phyloP scores from a whole-genome alignment of 2,329 filamentous ascomycete genomes.

The Zasmidium cellare region DNA sequence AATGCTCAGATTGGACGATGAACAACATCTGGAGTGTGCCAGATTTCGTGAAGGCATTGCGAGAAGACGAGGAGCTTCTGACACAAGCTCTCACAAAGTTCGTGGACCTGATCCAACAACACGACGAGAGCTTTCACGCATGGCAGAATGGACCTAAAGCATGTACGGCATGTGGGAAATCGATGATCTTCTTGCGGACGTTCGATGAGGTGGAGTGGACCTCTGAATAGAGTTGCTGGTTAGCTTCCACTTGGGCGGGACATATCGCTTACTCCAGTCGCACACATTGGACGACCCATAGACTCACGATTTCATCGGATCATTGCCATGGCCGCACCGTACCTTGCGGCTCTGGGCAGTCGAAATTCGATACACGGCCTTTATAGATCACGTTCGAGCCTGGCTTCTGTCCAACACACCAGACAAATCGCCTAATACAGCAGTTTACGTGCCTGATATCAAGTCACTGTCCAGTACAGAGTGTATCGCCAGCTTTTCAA shows the following conservation, averaged over 20 bases:
- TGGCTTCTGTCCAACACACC: no score
- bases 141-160: constrained; percentile 10
- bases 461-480: no score
- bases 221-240: neutral
- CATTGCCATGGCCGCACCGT: neutral
- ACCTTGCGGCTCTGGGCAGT: neutral
- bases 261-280: constrained; percentile 1
- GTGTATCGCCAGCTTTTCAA: no score
- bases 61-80: constrained; percentile 17
- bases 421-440: no score
- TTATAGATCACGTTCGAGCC: no score
- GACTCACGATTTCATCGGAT: neutral
- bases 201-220: constrained; percentile 3
- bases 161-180: constrained; percentile 12
- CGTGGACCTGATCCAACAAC: constrained; percentile 14
- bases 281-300: neutral
- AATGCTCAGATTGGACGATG: constrained; percentile 19
- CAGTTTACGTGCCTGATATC: no score
- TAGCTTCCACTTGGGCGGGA: neutral
- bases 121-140: constrained; percentile 12
- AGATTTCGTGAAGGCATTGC: constrained; percentile 18
- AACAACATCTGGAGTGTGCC: constrained; percentile 17
- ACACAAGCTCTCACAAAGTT: constrained; percentile 18
- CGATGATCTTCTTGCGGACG: constrained; percentile 14
- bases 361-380: neutral